Percentiles rank a stretch among this genome's conserved stretches.
Conservation (phyloP, 192 early-diverging fungal genomes). For the Paraglomus brasilianum region DNA sequence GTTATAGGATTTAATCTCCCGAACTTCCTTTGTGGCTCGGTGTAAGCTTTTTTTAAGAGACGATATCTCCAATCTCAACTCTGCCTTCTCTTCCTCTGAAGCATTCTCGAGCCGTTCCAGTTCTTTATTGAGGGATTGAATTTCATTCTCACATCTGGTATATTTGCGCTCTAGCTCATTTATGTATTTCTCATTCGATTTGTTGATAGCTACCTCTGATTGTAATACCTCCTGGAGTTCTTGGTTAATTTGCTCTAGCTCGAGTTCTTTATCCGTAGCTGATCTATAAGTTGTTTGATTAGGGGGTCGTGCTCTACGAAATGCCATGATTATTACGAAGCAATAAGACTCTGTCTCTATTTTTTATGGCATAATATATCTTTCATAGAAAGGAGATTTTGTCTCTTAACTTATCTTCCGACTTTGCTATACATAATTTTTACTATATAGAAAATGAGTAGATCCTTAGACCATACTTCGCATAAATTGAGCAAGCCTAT, state of each 20-base stretch:
- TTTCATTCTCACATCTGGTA: conserved; percentile 1
- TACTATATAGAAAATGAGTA: conserved; percentile 8
- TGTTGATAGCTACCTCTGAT: conserved; percentile 13
- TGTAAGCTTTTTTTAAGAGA: neutral
- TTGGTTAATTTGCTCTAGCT: conserved; percentile 15
- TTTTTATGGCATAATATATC: conserved; percentile 14
- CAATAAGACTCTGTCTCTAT: too few relatives aligned
- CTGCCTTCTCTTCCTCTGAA: conserved; percentile 19
- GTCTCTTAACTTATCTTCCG: conserved; percentile 22
- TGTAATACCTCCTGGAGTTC: neutral
- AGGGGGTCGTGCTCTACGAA: neutral
- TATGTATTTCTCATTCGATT: conserved; percentile 1
- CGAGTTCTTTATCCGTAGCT: conserved; percentile 13
- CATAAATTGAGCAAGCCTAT: too few relatives aligned
- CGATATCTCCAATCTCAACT: conserved; percentile 12
- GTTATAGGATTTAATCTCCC: neutral
- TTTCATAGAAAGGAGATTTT: conserved; percentile 19
- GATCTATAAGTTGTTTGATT: neutral
- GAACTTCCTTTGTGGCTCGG: neutral
- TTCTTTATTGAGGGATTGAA: conserved; percentile 14
- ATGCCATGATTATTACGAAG: too few relatives aligned
- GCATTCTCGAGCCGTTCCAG: neutral
- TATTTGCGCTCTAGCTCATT: neutral
- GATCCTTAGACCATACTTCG: too few relatives aligned
- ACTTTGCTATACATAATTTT: conserved; percentile 17